These are phyloP conservation scores for Sclerotinia trifoliorum DNA, from an alignment of 2,329 filamentous ascomycete species.

Conservation along the genomic window DNA sequence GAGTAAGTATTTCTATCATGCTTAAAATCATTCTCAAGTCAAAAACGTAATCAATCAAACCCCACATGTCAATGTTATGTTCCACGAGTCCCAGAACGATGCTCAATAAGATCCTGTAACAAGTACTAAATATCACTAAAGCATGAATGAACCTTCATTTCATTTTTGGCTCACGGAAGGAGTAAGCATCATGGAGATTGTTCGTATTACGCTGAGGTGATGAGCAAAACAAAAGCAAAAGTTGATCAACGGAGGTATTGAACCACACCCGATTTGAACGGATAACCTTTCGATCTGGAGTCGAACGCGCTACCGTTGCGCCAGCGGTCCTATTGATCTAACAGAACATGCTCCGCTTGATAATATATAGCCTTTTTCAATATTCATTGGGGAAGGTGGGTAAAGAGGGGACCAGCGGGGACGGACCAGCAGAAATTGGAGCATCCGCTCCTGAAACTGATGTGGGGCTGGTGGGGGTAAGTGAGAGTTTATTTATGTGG, in stretches of 20 bases:
- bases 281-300: conserved; percentile 40
- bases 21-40: not conserved
- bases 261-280: conserved; percentile 39
- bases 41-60: not conserved
- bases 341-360: accelerated
- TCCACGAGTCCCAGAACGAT: not conserved
- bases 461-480: conserved; percentile 10
- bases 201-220: not conserved
- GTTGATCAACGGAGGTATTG: conserved; percentile 26
- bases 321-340: conserved; percentile 24
- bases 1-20: not conserved
- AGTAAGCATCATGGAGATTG: not conserved
- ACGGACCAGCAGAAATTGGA: not conserved
- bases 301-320: conserved; percentile 36
- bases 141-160: not conserved
- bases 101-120: not conserved
- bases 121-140: not conserved
- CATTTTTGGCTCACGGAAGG: not conserved
- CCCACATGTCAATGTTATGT: not conserved
- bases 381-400: not conserved
- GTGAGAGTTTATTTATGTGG: not conserved
- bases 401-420: not conserved
- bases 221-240: conserved; percentile 1
- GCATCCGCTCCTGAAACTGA: not conserved
- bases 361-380: not conserved